Conservation (phyloP, 495 filamentous ascomycete species). For the Darksidea phi region DNA sequence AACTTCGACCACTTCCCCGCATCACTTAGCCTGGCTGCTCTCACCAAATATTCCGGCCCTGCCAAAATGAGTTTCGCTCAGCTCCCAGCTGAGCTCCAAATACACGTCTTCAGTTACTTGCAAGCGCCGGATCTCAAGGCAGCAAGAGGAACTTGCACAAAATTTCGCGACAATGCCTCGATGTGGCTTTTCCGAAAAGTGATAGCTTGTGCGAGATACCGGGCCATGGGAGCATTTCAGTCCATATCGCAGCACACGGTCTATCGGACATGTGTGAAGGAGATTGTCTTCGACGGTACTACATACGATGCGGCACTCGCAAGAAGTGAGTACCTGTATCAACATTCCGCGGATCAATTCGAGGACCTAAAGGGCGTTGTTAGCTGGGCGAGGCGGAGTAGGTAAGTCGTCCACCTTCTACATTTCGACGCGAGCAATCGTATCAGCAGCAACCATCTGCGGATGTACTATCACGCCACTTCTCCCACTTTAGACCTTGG, state of each 20-base stretch:
- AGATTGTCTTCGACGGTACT: conserved; percentile 30
- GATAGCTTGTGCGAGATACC: conserved; percentile 25
- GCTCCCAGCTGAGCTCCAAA: conserved; percentile 24
- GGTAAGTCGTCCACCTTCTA: not conserved
- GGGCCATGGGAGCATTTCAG: conserved; percentile 22
- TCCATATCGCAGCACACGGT: conserved; percentile 15
- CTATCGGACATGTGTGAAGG: conserved; percentile 28
- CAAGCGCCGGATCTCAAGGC: conserved; percentile 20
- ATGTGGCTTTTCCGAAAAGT: conserved; percentile 15
- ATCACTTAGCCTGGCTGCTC: not conserved
- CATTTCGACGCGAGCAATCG: too few relatives aligned
- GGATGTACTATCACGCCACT: too few relatives aligned
- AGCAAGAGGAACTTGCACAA: conserved; percentile 9
- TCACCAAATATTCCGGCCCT: not conserved
- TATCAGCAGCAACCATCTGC: too few relatives aligned
- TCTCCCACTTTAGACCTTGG: too few relatives aligned
- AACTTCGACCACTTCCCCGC: not conserved
- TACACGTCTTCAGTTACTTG: conserved; percentile 27
- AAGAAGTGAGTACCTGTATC: not conserved
- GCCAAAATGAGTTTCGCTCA: conserved; percentile 11
- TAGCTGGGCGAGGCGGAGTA: not conserved
- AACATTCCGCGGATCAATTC: not conserved
- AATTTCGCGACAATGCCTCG: conserved; percentile 16
- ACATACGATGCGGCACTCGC: conserved; percentile 15
- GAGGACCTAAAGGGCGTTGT: not conserved